Conservation (phyloP, 2,329 filamentous ascomycete genomes). For the Chalara sp. region DNA sequence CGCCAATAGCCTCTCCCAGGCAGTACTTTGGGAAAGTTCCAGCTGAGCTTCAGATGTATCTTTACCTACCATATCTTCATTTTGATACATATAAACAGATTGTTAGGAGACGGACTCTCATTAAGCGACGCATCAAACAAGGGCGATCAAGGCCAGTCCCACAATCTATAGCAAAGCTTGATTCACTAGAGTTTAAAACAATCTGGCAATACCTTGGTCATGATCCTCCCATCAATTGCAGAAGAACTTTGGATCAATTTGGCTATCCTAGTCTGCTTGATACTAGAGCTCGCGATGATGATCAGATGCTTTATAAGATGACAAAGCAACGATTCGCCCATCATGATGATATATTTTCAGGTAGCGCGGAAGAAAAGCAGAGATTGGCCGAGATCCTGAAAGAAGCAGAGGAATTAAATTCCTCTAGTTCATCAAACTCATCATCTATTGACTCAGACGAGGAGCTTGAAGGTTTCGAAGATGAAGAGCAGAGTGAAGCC, state of each 20-base stretch:
- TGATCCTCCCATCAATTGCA: constrained; percentile 8
- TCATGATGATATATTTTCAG: not conserved
- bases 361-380: not conserved
- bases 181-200: constrained; percentile 5
- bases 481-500: not conserved
- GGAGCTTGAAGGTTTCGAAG: not conserved
- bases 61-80: constrained; percentile 6
- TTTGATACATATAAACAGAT: constrained; percentile 6
- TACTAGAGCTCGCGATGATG: constrained; percentile 4
- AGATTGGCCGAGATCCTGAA: not conserved
- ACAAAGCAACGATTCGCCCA: constrained; percentile 1
- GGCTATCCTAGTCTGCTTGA: constrained; percentile 9
- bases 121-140: constrained; percentile 5
- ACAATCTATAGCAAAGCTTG: constrained; percentile 3
- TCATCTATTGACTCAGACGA: not conserved
- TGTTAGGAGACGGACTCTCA: constrained; percentile 2
- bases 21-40: not conserved
- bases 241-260: constrained; percentile 9
- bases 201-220: constrained; percentile 10
- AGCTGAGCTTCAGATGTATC: constrained; percentile 2
- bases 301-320: constrained; percentile 9
- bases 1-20: not conserved
- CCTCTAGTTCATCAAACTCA: not conserved
- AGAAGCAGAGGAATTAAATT: not conserved
- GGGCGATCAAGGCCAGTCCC: constrained; percentile 7